Evolutionary conservation across 2,329 filamentous ascomycete genomes (phyloP).

Genomic region (Penicillium psychrosexuale): DNA sequence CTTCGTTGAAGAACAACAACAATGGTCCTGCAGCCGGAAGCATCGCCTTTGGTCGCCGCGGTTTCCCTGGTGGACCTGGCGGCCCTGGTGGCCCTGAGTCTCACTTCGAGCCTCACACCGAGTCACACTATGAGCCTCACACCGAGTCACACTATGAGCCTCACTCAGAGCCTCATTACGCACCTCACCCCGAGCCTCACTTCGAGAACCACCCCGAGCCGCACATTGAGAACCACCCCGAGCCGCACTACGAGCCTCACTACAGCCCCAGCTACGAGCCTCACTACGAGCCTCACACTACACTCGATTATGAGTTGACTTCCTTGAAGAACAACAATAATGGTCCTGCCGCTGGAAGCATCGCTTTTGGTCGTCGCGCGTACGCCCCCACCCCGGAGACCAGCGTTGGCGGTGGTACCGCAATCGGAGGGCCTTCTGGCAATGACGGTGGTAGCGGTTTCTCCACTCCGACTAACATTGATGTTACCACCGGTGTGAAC

Average conservation of each 20-base stretch:
- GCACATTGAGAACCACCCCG: background rate
- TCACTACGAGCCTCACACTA: background rate
- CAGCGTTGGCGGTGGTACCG: constrained; percentile 4
- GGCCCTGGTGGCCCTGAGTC: background rate
- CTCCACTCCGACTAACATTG: constrained; percentile 7
- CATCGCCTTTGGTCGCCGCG: background rate
- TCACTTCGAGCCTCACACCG: background rate
- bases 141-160: background rate
- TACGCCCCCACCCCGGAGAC: constrained; percentile 7
- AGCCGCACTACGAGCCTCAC: background rate
- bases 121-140: background rate
- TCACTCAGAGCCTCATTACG: background rate
- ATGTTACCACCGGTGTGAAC: constrained; percentile 11
- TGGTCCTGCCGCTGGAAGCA: background rate
- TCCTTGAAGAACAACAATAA: background rate
- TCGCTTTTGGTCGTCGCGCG: constrained; percentile 9
- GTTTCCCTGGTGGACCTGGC: background rate
- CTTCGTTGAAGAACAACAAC: background rate
- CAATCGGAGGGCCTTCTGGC: constrained; percentile 17
- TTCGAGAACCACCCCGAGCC: background rate
- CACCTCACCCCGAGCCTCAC: background rate
- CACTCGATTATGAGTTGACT: background rate
- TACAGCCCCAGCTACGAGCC: background rate
- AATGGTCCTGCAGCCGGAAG: background rate
- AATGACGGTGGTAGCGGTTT: constrained; percentile 18